phyloP scores from a whole-genome alignment of 306 rosid species.

The Begonia fuchsioides region DNA sequence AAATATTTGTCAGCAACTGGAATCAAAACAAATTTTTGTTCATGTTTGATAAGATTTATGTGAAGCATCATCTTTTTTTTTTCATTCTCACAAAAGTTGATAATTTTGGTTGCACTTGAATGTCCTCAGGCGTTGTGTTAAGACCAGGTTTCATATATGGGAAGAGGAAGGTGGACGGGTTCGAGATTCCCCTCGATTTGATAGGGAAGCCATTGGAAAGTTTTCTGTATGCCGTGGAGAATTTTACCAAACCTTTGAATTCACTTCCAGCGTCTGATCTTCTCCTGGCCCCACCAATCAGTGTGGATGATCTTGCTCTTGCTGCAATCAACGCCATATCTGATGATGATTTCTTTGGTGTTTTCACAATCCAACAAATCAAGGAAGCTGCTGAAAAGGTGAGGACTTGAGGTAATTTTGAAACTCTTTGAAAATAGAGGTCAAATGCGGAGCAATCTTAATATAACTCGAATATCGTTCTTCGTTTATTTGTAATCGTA shows the following conservation, averaged over 20 bases:
- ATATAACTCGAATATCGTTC: too few relatives aligned
- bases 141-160: slow-evolving; percentile 91
- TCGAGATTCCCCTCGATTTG: slow-evolving; percentile 75
- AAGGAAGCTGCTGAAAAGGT: slow-evolving; percentile 78
- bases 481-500: too few relatives aligned
- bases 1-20: too few relatives aligned
- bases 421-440: too few relatives aligned
- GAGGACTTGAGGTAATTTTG: slow-evolving; percentile 28
- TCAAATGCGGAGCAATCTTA: too few relatives aligned
- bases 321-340: slow-evolving; percentile 56
- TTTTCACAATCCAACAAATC: slow-evolving; percentile 79
- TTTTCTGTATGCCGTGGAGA: slow-evolving; percentile 46
- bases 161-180: slow-evolving; percentile 67
- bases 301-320: slow-evolving; percentile 78
- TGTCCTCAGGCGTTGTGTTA: slow-evolving; percentile 65
- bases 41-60: too few relatives aligned
- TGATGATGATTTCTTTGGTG: slow-evolving; percentile 82
- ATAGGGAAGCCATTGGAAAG: slow-evolving; percentile 74
- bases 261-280: slow-evolving; percentile 88
- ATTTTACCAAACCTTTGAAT: slow-evolving; percentile 63
- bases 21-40: too few relatives aligned
- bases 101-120: slow-evolving; percentile 11
- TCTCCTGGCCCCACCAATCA: slow-evolving; percentile 73
- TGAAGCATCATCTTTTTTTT: too few relatives aligned
- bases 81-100: not conserved